Percentiles rank a stretch among this genome's conserved stretches.
These are phyloP conservation scores for Geotrichum aggregatum DNA, from an alignment of 1,139 yeast genomes.

Conservation along the genomic window DNA sequence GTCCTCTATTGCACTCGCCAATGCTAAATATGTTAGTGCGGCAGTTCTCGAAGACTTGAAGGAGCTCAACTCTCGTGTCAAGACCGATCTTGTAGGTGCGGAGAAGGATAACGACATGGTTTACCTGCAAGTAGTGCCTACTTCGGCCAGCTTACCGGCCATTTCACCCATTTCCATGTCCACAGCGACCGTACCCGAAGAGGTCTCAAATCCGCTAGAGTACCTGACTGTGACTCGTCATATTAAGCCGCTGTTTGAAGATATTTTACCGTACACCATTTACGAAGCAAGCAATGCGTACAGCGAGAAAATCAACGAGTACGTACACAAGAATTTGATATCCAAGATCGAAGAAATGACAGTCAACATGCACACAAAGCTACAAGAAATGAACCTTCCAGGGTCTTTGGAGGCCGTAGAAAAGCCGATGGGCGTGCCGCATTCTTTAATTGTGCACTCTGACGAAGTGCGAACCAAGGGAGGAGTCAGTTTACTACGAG, in stretches of 20 bases:
- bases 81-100: slow-evolving; percentile 49
- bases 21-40: slow-evolving; percentile 44
- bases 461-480: slow-evolving; percentile 55
- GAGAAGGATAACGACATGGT: slow-evolving; percentile 80
- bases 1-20: slow-evolving; percentile 24
- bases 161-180: slow-evolving; percentile 52
- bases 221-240: slow-evolving; percentile 24
- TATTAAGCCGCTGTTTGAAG: slow-evolving; percentile 44
- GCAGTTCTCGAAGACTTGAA: slow-evolving; percentile 47
- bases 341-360: slow-evolving; percentile 53
- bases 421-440: slow-evolving; percentile 61
- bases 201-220: slow-evolving; percentile 28
- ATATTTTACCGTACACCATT: slow-evolving; percentile 61
- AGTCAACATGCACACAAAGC: slow-evolving; percentile 42
- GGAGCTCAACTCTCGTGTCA: slow-evolving; percentile 47
- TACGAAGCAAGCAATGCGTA: slow-evolving; percentile 67
- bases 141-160: slow-evolving; percentile 41
- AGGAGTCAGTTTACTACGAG: slow-evolving; percentile 47
- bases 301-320: slow-evolving; percentile 59
- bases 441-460: slow-evolving; percentile 51
- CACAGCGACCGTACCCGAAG: slow-evolving; percentile 45
- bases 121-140: slow-evolving; percentile 64
- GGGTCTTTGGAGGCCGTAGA: slow-evolving; percentile 62
- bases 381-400: slow-evolving; percentile 44
- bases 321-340: slow-evolving; percentile 49